phyloP scores from a whole-genome alignment of 2,329 filamentous ascomycete genomes.

The Hypocrella siamensis region DNA sequence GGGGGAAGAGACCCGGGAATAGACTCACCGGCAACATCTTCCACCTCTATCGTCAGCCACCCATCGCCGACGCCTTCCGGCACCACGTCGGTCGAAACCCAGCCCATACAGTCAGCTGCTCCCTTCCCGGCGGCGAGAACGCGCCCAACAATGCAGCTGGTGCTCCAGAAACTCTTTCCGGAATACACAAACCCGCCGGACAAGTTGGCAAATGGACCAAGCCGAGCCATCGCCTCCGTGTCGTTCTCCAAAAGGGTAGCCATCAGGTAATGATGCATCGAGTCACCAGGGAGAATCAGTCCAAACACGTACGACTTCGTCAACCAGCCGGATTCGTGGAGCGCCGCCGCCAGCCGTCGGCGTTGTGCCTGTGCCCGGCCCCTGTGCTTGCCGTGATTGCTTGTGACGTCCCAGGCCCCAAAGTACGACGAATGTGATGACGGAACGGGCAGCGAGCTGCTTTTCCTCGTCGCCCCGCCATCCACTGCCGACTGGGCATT shows the following conservation, averaged over 20 bases:
- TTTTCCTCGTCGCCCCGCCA: constrained; percentile 17
- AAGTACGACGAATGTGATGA: constrained; percentile 30
- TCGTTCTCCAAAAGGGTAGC: constrained; percentile 51
- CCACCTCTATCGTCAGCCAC: constrained; percentile 43
- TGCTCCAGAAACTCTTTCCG: constrained; percentile 55
- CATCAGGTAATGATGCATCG: constrained; percentile 47
- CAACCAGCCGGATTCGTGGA: constrained; percentile 48
- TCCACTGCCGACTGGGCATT: constrained; percentile 27
- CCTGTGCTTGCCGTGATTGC: constrained; percentile 13
- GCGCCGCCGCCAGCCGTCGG: constrained; percentile 38
- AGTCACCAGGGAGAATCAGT: constrained; percentile 48
- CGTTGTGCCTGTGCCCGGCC: constrained; percentile 24
- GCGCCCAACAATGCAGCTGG: constrained; percentile 46
- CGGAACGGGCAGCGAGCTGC: constrained; percentile 17
- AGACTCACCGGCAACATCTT: constrained; percentile 33
- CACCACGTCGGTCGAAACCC: constrained; percentile 46
- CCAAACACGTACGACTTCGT: constrained; percentile 54
- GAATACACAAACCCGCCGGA: constrained; percentile 49
- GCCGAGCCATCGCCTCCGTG: constrained; percentile 35
- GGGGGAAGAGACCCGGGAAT: neutral
- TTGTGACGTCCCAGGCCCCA: constrained; percentile 21
- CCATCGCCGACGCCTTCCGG: constrained; percentile 36
- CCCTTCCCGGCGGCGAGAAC: constrained; percentile 47
- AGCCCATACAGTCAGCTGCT: constrained; percentile 51
- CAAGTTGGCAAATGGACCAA: constrained; percentile 46